Evolutionary conservation across 2,329 filamentous ascomycete genomes (phyloP).

Genomic region (Akanthomyces dipterigenus): DNA sequence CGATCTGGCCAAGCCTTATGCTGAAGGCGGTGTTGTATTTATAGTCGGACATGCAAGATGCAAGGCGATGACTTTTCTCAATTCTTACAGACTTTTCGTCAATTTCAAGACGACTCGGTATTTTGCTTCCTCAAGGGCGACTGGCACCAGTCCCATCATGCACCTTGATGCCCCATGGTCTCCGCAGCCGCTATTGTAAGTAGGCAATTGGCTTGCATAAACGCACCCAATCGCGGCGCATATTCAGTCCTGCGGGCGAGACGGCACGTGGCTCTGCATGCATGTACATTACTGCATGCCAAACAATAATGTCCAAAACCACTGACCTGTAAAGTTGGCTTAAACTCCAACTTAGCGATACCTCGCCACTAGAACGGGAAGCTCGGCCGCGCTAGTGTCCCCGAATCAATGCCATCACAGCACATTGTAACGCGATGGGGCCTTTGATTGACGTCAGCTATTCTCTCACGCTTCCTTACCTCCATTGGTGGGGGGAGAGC

Average conservation of each 20-base stretch:
- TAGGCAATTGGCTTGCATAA: too few species aligned
- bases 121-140: too few species aligned
- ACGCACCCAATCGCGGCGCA: neutral
- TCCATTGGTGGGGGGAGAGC: neutral
- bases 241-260: neutral
- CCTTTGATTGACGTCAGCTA: constrained; percentile 7
- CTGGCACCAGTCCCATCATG: too few species aligned
- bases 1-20: neutral
- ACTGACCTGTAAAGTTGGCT: neutral
- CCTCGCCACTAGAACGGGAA: neutral
- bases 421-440: neutral
- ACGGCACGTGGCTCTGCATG: neutral
- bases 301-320: neutral
- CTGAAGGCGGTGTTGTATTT: too few species aligned
- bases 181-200: too few species aligned
- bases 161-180: too few species aligned
- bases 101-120: too few species aligned
- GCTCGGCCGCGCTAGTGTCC: neutral
- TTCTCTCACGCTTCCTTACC: neutral
- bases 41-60: too few species aligned
- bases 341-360: neutral
- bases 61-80: too few species aligned
- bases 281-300: neutral
- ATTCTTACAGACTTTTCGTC: too few species aligned
- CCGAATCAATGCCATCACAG: neutral